phyloP scores from a whole-genome alignment of 1,284 basidiomycete genomes.

The Fistulinella cinereoalba region DNA sequence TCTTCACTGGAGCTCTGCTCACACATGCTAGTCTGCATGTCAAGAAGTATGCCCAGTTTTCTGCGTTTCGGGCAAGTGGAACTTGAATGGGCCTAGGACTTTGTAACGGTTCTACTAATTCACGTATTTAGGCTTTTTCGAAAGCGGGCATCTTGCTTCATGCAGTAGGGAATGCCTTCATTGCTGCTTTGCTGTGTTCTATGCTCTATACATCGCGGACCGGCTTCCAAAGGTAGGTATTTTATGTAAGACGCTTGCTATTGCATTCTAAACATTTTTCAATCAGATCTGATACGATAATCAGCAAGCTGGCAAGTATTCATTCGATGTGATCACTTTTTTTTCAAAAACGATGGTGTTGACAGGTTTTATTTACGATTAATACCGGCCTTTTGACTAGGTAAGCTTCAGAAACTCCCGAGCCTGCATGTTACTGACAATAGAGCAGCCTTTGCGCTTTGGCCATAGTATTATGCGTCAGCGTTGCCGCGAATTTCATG shows the following conservation, averaged over 20 bases:
- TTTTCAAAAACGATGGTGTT: background rate
- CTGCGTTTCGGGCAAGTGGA: conserved; percentile 19
- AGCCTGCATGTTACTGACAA: conserved; percentile 5
- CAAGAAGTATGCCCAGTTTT: conserved; percentile 40
- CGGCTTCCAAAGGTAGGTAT: conserved; percentile 46
- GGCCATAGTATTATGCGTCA: conserved; percentile 42
- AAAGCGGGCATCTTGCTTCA: conserved; percentile 53
- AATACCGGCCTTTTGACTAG: conserved; percentile 47
- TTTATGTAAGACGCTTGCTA: background rate
- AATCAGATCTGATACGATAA: conserved; percentile 44
- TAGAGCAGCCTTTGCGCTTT: conserved; percentile 36
- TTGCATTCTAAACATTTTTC: background rate
- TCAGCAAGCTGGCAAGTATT: conserved; percentile 41
- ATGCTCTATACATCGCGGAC: conserved; percentile 55
- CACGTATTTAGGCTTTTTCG: conserved; percentile 39
- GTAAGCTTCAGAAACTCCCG: conserved; percentile 1
- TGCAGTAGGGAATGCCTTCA: conserved; percentile 53
- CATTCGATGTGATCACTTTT: background rate
- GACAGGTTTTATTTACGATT: conserved; percentile 47
- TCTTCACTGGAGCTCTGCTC: background rate
- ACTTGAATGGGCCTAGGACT: background rate
- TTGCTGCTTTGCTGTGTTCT: conserved; percentile 48
- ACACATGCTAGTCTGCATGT: conserved; percentile 26
- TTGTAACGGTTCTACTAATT: no score
- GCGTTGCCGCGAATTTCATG: conserved; percentile 2